Evolutionary conservation across 2,329 filamentous ascomycete species (phyloP), one percentile per base, ranked within the genome.

Genomic region (Alternaria gaisen): DNA sequence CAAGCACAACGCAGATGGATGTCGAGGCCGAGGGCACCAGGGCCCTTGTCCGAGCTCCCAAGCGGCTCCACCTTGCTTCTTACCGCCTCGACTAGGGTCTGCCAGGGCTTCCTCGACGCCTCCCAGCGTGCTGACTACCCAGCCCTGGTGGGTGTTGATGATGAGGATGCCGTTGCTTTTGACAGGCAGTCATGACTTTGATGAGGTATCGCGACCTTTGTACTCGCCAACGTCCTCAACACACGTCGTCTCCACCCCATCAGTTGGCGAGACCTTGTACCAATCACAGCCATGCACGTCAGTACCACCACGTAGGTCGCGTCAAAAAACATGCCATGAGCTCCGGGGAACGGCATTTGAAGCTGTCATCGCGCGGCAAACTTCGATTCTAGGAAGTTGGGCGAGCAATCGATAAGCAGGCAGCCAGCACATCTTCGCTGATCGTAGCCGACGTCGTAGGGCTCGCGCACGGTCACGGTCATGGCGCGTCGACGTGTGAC

Each of bases 271-370:
- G 8, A 9, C 26, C 42, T 3, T 43, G 26, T 44, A 22, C 66
- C 64, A 68, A 68, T 68, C 42, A 58, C 62, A 34, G 53, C 55
- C 51, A 47, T 38, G 66, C 66, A 68, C 66, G 66, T 68, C 63
- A 66, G 62, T 60, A 56, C 46, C 53, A 58, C 61, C 56, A 66
- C 62, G 61, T 36, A 36, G 32, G 32, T 60, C 57, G 63, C 64
- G 64, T 60, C 55, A 47, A 47, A 60, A 62, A 59, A 43, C 38
- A 32, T 52, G 47, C 53, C 48, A 38, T 12, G 18, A 42, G 20
- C 14, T 28, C 18, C 26, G 24, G 36, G 43, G 50, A 26, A 36
- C 38, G 36, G 32, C 46, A 34, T 22, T 7, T 8, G 36, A 38
- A 16, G 36, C 38, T 20, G n/a, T 40, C 38, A 28, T 24, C 24